phyloP scores from a whole-genome alignment of 495 filamentous ascomycete genomes.

The Pyrenula aspistea region DNA sequence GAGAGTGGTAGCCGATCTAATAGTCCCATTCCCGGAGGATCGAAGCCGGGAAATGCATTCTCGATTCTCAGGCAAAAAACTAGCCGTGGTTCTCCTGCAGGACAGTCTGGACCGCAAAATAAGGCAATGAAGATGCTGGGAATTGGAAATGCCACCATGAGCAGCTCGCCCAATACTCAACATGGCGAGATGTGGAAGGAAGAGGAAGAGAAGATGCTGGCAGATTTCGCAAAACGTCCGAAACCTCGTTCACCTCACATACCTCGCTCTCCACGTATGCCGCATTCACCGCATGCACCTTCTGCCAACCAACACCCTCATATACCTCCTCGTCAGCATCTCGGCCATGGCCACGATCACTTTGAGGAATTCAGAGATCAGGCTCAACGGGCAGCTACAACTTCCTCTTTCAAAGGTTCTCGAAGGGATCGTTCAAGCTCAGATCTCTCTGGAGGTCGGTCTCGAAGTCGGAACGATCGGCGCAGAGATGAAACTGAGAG shows the following conservation, averaged over 20 bases:
- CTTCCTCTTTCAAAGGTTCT: constrained; percentile 16
- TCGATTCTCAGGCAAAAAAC: constrained; percentile 57
- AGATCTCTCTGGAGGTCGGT: constrained; percentile 39
- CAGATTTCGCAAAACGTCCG: constrained; percentile 22
- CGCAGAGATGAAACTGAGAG: constrained; percentile 34
- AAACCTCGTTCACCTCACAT: constrained; percentile 32
- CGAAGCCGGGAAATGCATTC: constrained; percentile 45
- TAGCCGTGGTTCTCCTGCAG: constrained; percentile 46
- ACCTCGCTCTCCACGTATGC: neutral
- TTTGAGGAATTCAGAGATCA: constrained; percentile 25
- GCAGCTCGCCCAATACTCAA: constrained; percentile 32
- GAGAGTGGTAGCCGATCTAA: constrained; percentile 52
- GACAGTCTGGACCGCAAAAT: constrained; percentile 24
- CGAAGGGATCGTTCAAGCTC: constrained; percentile 51
- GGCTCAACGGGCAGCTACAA: constrained; percentile 26
- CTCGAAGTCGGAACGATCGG: constrained; percentile 39
- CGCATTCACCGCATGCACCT: neutral
- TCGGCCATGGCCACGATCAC: constrained; percentile 24
- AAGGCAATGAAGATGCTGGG: constrained; percentile 68
- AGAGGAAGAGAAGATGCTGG: constrained; percentile 28
- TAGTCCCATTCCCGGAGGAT: constrained; percentile 26
- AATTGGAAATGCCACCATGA: constrained; percentile 37
- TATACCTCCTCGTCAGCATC: constrained; percentile 1
- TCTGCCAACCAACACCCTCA: neutral
- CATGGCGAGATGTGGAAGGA: constrained; percentile 32